These are phyloP conservation scores for Houttuynia cordata DNA, from an alignment of 164 flowering plant species.

Conservation along the genomic window DNA sequence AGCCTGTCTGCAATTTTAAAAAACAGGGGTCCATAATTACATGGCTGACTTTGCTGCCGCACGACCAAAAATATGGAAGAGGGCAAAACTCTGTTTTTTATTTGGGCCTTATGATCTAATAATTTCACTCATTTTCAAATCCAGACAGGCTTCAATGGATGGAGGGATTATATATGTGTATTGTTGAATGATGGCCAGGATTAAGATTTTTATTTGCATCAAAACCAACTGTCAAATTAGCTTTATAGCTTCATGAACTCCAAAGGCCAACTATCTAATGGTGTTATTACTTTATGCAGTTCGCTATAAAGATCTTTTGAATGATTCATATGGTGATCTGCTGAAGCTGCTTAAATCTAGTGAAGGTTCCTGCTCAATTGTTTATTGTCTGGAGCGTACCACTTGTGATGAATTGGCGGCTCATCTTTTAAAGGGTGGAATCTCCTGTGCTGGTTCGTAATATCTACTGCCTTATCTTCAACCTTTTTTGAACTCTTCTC, in stretches of 20 bases:
- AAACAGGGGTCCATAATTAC: too few relatives aligned
- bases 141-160: too few relatives aligned
- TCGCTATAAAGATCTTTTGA: constrained; percentile 80
- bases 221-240: not conserved
- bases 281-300: constrained; percentile 30
- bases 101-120: too few relatives aligned
- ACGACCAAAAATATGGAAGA: too few relatives aligned
- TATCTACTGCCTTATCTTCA: not conserved
- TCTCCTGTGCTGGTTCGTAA: constrained; percentile 74
- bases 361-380: constrained; percentile 63
- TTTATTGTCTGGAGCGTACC: constrained; percentile 86
- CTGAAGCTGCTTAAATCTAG: constrained; percentile 43
- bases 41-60: too few relatives aligned
- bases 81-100: too few relatives aligned
- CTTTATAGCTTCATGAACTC: constrained; percentile 32
- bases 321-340: constrained; percentile 59
- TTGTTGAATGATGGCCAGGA: not conserved
- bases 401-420: constrained; percentile 69
- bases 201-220: not conserved
- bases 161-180: too few relatives aligned
- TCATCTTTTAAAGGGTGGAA: constrained; percentile 53
- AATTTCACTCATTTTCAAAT: too few relatives aligned
- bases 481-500: not conserved
- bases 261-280: constrained; percentile 12
- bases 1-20: too few relatives aligned